Evolutionary conservation across 73 alveolate species (phyloP), one percentile per base, ranked within the genome.

Genomic region (Halteria grandinella): DNA sequence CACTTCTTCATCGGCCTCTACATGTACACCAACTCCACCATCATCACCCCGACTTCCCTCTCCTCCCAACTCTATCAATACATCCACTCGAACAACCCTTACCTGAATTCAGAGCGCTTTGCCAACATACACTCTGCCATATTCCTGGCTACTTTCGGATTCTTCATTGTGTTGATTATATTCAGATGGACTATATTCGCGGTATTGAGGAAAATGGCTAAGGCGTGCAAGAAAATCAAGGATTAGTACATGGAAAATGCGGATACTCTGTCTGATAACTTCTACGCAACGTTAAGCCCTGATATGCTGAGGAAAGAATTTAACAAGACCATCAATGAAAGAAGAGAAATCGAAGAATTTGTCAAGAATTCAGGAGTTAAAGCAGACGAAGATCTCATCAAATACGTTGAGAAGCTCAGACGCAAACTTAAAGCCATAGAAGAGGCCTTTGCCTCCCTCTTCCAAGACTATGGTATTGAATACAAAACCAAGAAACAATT

Each of bases 1-100:
- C 95, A 87, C 44, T 70, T 79, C 62, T 4, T 63, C 34, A 43
- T 87, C 44, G 73, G 85, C 12, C 47, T 87, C 34, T 87, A 77
- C 72, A 81, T 81, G 92, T 81, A 55, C 49, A 27, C 81, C 2
- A 70, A 81, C 64, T 81, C 91, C 1, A 28, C 54, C 4, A 81
- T 81, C 18, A 29, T 81, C 23, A 51, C 69, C 12, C 37, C 71
- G 15, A 14, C 49, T 24, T 33, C 50, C 66, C 17, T 74, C 5
- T 20, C 39, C 44, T 33, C 45, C 14, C 18, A 43, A 58, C 15
- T 75, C 25, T 25, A 45, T 40, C 15, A 51, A 34, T 34, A 32
- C 1, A 34, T 73, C 3, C 25, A 31, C 33, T 6, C 49, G 4
- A 36, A 73, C 5, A 48, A 55, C 52, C 18, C 28, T 36, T 73